Evolutionary conservation across 768 basidiomycete species (phyloP).

Genomic region (Podaxis mareebaensis): DNA sequence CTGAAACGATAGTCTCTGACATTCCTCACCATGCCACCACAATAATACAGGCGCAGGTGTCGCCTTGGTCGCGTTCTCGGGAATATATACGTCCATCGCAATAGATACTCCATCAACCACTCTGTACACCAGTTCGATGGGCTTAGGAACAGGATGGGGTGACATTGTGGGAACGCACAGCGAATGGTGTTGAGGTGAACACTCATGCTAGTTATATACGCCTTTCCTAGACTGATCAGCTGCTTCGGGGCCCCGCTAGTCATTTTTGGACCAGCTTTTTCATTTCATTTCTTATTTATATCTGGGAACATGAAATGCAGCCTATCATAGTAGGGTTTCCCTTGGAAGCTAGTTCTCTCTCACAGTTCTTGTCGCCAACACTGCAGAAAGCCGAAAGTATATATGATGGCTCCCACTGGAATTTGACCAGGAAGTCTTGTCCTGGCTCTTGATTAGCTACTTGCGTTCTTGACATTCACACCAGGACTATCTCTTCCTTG

Average conservation of each 20-base stretch:
- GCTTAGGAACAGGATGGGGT: neutral
- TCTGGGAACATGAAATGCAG: neutral
- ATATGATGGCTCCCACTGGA: too few species aligned
- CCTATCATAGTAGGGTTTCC: neutral
- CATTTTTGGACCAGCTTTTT: neutral
- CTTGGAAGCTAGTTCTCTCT: neutral
- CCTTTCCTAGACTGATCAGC: neutral
- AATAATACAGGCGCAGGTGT: constrained; percentile 31
- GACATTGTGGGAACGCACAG: neutral
- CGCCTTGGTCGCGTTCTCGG: constrained; percentile 27
- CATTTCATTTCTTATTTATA: neutral
- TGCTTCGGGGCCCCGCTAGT: neutral
- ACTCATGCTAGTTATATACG: neutral
- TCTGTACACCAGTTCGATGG: constrained; percentile 32
- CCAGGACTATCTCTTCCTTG: too few species aligned
- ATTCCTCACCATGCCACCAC: constrained; percentile 36
- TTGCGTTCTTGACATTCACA: too few species aligned
- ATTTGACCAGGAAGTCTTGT: too few species aligned
- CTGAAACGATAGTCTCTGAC: neutral
- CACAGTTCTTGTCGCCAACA: neutral
- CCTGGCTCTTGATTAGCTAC: too few species aligned
- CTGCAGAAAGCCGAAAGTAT: too few species aligned
- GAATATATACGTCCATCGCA: constrained; percentile 35
- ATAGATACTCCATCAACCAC: constrained; percentile 33
- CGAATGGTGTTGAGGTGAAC: neutral